These are phyloP conservation scores for Geranomyces variabilis DNA, from an alignment of 192 early-diverging fungal genomes.

Conservation along the genomic window DNA sequence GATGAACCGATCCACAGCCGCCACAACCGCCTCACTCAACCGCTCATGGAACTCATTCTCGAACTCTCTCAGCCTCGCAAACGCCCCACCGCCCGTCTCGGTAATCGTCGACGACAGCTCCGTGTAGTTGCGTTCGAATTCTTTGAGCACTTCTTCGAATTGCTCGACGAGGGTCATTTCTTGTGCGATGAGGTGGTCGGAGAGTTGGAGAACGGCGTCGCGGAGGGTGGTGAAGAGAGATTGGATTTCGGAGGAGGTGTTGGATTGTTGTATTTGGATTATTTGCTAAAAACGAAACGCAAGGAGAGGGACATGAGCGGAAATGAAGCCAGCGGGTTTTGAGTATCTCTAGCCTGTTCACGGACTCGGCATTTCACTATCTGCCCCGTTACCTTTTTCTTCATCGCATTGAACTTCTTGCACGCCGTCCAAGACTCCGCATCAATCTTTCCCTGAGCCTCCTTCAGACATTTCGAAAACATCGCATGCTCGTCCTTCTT, in stretches of 20 bases:
- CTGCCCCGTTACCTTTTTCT: slow-evolving; percentile 68
- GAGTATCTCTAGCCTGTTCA: no score
- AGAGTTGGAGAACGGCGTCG: slow-evolving; percentile 39
- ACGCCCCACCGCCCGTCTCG: slow-evolving; percentile 52
- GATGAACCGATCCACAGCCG: slow-evolving; percentile 56
- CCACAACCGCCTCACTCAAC: slow-evolving; percentile 55
- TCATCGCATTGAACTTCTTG: slow-evolving; percentile 53
- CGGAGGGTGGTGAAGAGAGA: slow-evolving; percentile 51
- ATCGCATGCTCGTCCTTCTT: slow-evolving; percentile 49
- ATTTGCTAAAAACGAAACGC: slow-evolving; percentile 39
- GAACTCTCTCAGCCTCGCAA: slow-evolving; percentile 59
- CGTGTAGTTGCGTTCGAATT: slow-evolving; percentile 66
- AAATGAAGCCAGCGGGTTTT: no score
- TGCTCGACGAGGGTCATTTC: slow-evolving; percentile 69
- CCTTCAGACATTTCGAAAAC: slow-evolving; percentile 42
- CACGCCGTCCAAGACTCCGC: slow-evolving; percentile 47
- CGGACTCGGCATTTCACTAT: no score
- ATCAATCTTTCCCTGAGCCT: slow-evolving; percentile 51
- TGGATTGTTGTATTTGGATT: slow-evolving; percentile 44
- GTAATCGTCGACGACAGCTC: slow-evolving; percentile 51
- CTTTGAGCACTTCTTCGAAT: slow-evolving; percentile 66
- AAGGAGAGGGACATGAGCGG: neutral
- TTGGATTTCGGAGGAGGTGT: slow-evolving; percentile 52
- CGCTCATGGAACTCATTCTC: slow-evolving; percentile 66
- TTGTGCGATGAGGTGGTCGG: slow-evolving; percentile 52